Conservation (phyloP, 2,329 filamentous ascomycete genomes). For the Fusarium sp. region DNA sequence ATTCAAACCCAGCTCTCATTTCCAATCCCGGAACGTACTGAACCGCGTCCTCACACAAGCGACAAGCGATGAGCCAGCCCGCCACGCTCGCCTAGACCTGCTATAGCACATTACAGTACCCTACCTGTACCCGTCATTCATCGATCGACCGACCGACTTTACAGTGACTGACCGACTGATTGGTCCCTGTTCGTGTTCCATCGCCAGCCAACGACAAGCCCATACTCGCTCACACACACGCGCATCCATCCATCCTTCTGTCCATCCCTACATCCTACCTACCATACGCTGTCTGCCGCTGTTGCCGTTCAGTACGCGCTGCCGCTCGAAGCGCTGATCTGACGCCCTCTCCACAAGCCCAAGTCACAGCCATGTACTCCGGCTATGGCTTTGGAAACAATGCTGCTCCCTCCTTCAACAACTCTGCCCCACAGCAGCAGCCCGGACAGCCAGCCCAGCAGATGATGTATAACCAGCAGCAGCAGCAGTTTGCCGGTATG, state of each 20-base stretch:
- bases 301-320: slow-evolving; percentile 24
- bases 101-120: neutral
- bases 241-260: slow-evolving; percentile 24
- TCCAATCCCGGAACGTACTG: slow-evolving; percentile 35
- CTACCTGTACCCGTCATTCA: slow-evolving; percentile 15
- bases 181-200: slow-evolving; percentile 30
- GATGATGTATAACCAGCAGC: slow-evolving; percentile 66
- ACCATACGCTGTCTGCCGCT: slow-evolving; percentile 24
- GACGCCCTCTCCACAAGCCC: slow-evolving; percentile 26
- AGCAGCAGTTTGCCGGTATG: slow-evolving; percentile 65
- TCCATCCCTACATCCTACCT: neutral
- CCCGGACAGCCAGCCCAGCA: slow-evolving; percentile 57
- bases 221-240: slow-evolving; percentile 26
- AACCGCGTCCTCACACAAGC: slow-evolving; percentile 42
- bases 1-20: slow-evolving; percentile 35
- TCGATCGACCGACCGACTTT: neutral
- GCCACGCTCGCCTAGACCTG: slow-evolving; percentile 23
- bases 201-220: slow-evolving; percentile 37
- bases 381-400: slow-evolving; percentile 64
- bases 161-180: slow-evolving; percentile 4
- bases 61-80: slow-evolving; percentile 34
- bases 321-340: slow-evolving; percentile 37
- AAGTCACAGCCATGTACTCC: slow-evolving; percentile 58
- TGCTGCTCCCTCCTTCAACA: slow-evolving; percentile 62
- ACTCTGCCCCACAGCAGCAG: slow-evolving; percentile 51